Percentiles rank a stretch among this genome's conserved stretches.
These are phyloP conservation scores for Yamadazyma oceani DNA, from an alignment of 1,139 yeast genomes.

Conservation along the genomic window DNA sequence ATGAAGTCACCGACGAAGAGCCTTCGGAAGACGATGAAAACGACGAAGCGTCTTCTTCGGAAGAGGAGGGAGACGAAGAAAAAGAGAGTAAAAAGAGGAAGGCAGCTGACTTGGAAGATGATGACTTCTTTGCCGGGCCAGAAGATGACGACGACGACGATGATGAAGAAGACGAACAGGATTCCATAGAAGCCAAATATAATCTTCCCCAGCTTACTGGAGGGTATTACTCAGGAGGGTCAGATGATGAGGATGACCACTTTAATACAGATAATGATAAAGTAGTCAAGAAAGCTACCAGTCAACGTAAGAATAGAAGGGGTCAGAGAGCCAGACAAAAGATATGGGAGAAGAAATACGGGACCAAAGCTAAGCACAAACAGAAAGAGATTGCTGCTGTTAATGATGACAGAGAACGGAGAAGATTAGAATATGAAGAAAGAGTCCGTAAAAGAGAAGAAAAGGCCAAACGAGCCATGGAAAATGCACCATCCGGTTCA, in stretches of 20 bases:
- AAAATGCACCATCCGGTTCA: conserved; percentile 37
- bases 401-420: conserved; percentile 55
- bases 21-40: conserved; percentile 39
- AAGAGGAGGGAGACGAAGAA: conserved; percentile 20
- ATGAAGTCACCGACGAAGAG: conserved; percentile 65
- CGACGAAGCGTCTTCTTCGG: too few relatives aligned
- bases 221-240: conserved; percentile 81
- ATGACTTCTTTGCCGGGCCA: conserved; percentile 39
- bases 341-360: conserved; percentile 92
- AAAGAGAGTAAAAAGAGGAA: conserved; percentile 20
- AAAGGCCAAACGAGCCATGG: conserved; percentile 39
- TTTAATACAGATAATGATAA: conserved; percentile 56
- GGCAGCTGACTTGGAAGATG: conserved; percentile 15
- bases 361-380: conserved; percentile 80
- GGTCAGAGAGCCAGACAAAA: conserved; percentile 97
- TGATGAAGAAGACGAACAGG: too few relatives aligned
- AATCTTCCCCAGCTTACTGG: conserved; percentile 68
- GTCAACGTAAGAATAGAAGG: conserved; percentile 77
- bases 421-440: conserved; percentile 68
- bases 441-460: conserved; percentile 67
- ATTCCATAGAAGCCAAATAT: conserved; percentile 16
- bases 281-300: conserved; percentile 54
- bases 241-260: conserved; percentile 53
- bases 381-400: conserved; percentile 57
- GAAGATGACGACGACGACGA: conserved; percentile 13